phyloP scores from a whole-genome alignment of 2,329 filamentous ascomycete species.

The Trichoderma koningii region DNA sequence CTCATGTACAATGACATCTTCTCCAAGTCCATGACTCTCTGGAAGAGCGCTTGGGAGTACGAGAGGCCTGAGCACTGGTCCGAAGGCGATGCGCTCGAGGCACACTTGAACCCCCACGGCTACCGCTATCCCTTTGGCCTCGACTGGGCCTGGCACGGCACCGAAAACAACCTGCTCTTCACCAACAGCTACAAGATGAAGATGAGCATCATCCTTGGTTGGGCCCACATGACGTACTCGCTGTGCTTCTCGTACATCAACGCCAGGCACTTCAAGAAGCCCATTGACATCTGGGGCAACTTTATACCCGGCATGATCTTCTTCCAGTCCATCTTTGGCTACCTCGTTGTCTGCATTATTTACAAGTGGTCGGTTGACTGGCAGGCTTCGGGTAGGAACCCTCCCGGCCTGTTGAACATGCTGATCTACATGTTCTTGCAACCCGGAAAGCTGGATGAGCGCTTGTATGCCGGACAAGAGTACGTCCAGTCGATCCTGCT shows the following conservation, averaged over 20 bases:
- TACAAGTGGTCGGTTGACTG: constrained; percentile 98
- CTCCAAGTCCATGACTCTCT: constrained; percentile 87
- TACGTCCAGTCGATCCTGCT: constrained; percentile 76
- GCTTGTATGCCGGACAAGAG: constrained; percentile 77
- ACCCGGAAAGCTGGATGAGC: constrained; percentile 72
- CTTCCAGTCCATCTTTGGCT: constrained; percentile 98
- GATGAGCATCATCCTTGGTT: constrained; percentile 95
- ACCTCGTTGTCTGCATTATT: constrained; percentile 88
- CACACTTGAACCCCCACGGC: constrained; percentile 63
- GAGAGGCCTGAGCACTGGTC: constrained; percentile 66
- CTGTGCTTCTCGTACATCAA: constrained; percentile 92
- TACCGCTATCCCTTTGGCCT: constrained; percentile 95
- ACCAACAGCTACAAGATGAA: constrained; percentile 99
- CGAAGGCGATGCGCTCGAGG: constrained; percentile 64
- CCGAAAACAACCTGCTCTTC: constrained; percentile 93
- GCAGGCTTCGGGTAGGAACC: constrained; percentile 61
- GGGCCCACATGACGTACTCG: constrained; percentile 98
- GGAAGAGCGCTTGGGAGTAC: constrained; percentile 88
- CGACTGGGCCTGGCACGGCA: constrained; percentile 95
- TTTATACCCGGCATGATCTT: constrained; percentile 99
- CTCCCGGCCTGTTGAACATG: constrained; percentile 95
- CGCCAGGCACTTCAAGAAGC: constrained; percentile 89
- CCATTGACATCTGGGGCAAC: constrained; percentile 95
- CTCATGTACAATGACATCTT: constrained; percentile 98
- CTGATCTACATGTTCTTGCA: constrained; percentile 99